phyloP scores from a whole-genome alignment of 495 filamentous ascomycete genomes.

The Penicillium parvum region DNA sequence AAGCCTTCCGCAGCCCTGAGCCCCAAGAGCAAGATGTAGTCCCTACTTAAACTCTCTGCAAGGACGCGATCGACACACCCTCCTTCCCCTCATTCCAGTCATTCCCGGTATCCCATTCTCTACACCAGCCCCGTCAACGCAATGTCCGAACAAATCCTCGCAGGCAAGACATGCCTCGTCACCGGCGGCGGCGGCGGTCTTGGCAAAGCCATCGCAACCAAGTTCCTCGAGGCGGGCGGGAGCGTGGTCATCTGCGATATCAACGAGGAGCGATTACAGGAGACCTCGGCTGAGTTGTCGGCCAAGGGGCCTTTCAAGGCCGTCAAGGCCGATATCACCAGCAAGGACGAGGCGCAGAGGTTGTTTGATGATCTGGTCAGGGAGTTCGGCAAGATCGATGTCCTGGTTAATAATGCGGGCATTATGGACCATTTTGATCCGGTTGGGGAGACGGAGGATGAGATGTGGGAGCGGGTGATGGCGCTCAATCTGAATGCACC shows the following conservation, averaged over 20 bases:
- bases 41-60: conserved; percentile 3
- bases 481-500: conserved; percentile 58
- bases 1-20: conserved; percentile 5
- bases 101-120: neutral
- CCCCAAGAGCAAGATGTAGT: too few relatives aligned
- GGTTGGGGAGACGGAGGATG: conserved; percentile 45
- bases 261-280: conserved; percentile 28
- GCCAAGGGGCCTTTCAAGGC: conserved; percentile 32
- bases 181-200: conserved; percentile 42
- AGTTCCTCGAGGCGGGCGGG: conserved; percentile 35
- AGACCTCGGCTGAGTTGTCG: conserved; percentile 37
- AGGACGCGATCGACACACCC: neutral
- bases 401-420: conserved; percentile 43
- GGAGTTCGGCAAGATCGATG: conserved; percentile 32
- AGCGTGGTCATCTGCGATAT: conserved; percentile 45
- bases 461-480: conserved; percentile 55
- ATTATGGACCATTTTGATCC: conserved; percentile 57
- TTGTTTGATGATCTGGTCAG: conserved; percentile 32
- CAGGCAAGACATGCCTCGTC: conserved; percentile 37
- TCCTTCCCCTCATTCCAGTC: neutral
- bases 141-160: conserved; percentile 23
- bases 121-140: too few relatives aligned
- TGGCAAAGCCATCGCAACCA: conserved; percentile 38
- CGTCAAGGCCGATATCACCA: conserved; percentile 41
- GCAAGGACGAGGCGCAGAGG: conserved; percentile 25